phyloP scores from a whole-genome alignment of 2,329 filamentous ascomycete genomes.

The Sporothrix dimorphospora region DNA sequence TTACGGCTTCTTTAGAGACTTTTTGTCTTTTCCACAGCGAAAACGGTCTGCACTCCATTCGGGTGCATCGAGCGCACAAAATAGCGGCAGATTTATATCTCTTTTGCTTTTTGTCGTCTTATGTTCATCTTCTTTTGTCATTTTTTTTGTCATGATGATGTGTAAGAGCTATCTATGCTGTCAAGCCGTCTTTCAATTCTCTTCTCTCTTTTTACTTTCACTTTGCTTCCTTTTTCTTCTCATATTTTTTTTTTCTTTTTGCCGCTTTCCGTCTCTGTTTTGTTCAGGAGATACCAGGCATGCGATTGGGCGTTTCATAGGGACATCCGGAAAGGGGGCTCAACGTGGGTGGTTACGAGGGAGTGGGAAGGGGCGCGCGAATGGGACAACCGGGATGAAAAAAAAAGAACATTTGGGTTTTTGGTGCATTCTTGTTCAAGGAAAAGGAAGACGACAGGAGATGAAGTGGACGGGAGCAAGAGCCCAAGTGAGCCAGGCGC shows the following conservation, averaged over 20 bases:
- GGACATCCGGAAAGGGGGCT: background rate
- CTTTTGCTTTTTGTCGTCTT: background rate
- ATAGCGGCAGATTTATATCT: background rate
- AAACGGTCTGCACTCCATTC: background rate
- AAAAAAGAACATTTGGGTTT: background rate
- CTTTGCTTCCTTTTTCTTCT: background rate
- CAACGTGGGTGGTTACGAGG: background rate
- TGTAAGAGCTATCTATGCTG: background rate
- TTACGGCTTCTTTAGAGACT: background rate
- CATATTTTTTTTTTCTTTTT: background rate
- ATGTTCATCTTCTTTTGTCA: background rate
- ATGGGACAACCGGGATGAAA: background rate
- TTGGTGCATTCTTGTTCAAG: background rate
- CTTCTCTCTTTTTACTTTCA: background rate
- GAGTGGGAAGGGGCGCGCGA: background rate
- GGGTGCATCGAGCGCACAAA: background rate
- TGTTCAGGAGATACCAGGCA: slow-evolving; percentile 14
- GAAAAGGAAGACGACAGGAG: too few species aligned
- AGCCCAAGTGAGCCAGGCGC: too few species aligned
- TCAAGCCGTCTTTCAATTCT: background rate
- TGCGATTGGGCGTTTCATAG: slow-evolving; percentile 7
- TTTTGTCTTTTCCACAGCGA: background rate
- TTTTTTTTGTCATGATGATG: background rate
- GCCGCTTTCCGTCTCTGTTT: background rate
- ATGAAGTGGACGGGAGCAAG: too few species aligned